These are phyloP conservation scores for Pulveroboletus sp. DNA, from an alignment of 768 basidiomycete species.

Conservation along the genomic window DNA sequence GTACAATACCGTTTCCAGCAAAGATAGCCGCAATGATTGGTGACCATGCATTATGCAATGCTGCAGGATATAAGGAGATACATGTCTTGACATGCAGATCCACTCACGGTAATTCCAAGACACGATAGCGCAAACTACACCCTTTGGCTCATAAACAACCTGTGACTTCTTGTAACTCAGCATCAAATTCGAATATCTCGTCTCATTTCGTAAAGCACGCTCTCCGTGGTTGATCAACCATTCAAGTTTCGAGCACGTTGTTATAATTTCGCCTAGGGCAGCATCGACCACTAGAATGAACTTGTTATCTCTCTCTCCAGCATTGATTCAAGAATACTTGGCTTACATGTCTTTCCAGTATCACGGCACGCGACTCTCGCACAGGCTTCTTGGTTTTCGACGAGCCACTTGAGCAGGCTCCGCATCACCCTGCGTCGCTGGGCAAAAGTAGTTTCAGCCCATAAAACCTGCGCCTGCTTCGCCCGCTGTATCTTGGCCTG, in stretches of 20 bases:
- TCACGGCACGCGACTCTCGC: slow-evolving; percentile 89
- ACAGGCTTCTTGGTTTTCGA: slow-evolving; percentile 85
- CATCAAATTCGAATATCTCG: slow-evolving; percentile 62
- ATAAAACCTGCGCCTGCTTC: slow-evolving; percentile 61
- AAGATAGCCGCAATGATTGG: slow-evolving; percentile 91
- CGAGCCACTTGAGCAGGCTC: slow-evolving; percentile 88
- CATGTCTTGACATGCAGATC: neutral
- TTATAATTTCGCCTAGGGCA: slow-evolving; percentile 89
- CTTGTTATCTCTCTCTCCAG: neutral
- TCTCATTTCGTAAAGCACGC: slow-evolving; percentile 67
- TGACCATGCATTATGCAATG: slow-evolving; percentile 91
- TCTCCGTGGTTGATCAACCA: slow-evolving; percentile 91
- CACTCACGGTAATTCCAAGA: slow-evolving; percentile 91
- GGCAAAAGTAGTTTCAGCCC: slow-evolving; percentile 73
- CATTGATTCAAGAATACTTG: neutral
- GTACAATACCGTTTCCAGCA: slow-evolving; percentile 83
- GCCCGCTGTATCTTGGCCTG: slow-evolving; percentile 67
- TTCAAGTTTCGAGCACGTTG: slow-evolving; percentile 93
- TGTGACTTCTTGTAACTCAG: slow-evolving; percentile 74
- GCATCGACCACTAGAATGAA: slow-evolving; percentile 78
- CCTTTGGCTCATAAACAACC: slow-evolving; percentile 87
- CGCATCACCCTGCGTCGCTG: slow-evolving; percentile 81
- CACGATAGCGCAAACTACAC: slow-evolving; percentile 89
- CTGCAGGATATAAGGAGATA: slow-evolving; percentile 38
- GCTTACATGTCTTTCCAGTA: slow-evolving; percentile 90